A percentile compares a stretch with the other conserved stretches of the same genome.
Evolutionary conservation across 2,329 filamentous ascomycete species (phyloP).

Genomic region (Phaeosphaeriaceae sp.): DNA sequence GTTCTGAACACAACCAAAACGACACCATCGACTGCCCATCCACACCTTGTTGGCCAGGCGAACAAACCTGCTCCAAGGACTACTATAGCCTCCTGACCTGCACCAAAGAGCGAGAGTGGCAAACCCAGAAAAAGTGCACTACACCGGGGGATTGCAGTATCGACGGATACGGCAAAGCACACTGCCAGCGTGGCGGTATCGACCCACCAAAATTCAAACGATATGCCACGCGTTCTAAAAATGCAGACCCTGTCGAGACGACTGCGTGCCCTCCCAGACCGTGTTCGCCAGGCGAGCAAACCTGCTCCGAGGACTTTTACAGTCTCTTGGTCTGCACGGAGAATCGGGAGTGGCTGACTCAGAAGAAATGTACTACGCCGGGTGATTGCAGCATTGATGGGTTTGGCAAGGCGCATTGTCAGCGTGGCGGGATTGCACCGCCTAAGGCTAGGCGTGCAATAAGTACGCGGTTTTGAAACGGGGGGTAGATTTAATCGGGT

Average conservation of each 20-base stretch:
- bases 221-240: background rate
- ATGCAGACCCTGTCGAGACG: no score
- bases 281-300: slow-evolving; percentile 3
- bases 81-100: slow-evolving; percentile 3
- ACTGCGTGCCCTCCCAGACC: background rate
- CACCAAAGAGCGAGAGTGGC: background rate
- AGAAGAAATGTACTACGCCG: slow-evolving; percentile 13
- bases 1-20: no score
- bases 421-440: background rate
- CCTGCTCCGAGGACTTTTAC: slow-evolving; percentile 5
- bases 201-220: background rate
- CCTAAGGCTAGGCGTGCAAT: background rate
- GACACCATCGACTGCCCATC: background rate
- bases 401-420: slow-evolving; percentile 10
- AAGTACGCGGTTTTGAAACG: background rate
- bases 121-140: slow-evolving; percentile 5
- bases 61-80: slow-evolving; percentile 3
- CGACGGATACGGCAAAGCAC: background rate
- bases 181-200: slow-evolving; percentile 4
- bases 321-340: slow-evolving; percentile 3
- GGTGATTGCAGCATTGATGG: slow-evolving; percentile 9
- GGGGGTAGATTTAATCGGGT: no score
- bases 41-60: slow-evolving; percentile 1
- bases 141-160: slow-evolving; percentile 7
- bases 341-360: slow-evolving; percentile 5